Evolutionary conservation across 306 rosid species (phyloP).

Genomic region (Vigna reflexopilosa): DNA sequence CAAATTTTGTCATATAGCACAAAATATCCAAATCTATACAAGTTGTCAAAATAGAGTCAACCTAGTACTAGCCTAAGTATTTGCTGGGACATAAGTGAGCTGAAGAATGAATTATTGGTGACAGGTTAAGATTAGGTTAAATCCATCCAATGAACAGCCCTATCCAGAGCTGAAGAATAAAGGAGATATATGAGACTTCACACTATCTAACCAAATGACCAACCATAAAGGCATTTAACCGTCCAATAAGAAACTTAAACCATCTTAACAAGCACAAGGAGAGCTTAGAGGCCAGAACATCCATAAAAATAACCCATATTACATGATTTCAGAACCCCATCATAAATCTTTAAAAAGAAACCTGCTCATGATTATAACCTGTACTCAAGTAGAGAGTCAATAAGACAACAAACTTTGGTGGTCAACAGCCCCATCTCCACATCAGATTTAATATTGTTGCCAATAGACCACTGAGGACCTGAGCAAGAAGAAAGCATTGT

Average conservation of each 20-base stretch:
- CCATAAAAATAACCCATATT: slow-evolving; percentile 9
- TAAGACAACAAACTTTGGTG: slow-evolving; percentile 73
- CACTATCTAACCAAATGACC: neutral
- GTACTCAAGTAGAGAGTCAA: slow-evolving; percentile 76
- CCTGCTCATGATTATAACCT: slow-evolving; percentile 54
- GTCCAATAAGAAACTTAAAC: slow-evolving; percentile 13
- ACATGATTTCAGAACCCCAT: slow-evolving; percentile 20
- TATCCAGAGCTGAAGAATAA: slow-evolving; percentile 1
- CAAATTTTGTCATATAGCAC: neutral
- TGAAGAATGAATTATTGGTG: neutral
- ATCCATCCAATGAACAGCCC: neutral
- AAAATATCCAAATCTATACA: neutral
- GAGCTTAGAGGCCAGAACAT: slow-evolving; percentile 16
- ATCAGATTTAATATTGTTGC: slow-evolving; percentile 48
- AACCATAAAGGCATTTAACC: neutral
- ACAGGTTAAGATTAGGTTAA: neutral
- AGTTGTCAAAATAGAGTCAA: neutral
- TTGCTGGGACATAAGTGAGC: neutral
- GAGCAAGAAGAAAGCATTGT: slow-evolving; percentile 39
- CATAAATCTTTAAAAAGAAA: slow-evolving; percentile 28
- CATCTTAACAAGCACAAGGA: slow-evolving; percentile 9
- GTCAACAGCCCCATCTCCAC: slow-evolving; percentile 61
- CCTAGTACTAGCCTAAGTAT: neutral
- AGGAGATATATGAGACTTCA: neutral
- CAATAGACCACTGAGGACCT: slow-evolving; percentile 65